Base-by-base conservation (phyloP, 257 asterid species). In the Rubia yunnanensis region DNA sequence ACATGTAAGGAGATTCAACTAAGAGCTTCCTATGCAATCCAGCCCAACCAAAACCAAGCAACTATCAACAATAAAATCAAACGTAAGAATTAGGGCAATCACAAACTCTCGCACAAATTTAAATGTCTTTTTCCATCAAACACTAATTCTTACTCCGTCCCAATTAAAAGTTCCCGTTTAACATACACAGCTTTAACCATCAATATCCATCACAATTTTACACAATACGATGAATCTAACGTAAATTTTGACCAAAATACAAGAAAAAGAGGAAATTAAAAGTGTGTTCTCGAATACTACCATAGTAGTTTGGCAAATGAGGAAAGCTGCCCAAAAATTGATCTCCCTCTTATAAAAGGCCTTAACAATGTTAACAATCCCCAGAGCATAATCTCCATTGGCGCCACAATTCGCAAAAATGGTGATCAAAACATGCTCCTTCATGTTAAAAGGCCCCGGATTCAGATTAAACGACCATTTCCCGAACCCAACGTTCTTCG, bases 11-110 rank as follows among this genome's bases (percentile, higher is more conserved):
- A 14, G 94, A 84, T 50, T 88, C 94, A 41, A 88, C 88, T 7
- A 88, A 71, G 9, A 76, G 57, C 41, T 66, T 70, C 72, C 96
- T 69, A 35, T 79, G 83, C 49, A 86, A 3, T 5, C 96, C 94
- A 18, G 96, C 96, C 96, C 96, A 88, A 0, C 96, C 89, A 63
- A 85, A 88, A 7, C 94, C 94, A 49, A 88, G 83, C 85, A 88
- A 38, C 96, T 87, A 71, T 31, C 18, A 35, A 9, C 13, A 65
- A 60, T 48, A 17, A 17, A 3, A 4, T 0, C 39, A 48, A 6
- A 50, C 5, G 4, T 5, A 50, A 50, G 4, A 4, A 15, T 48
- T 48, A 17, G 2, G 48, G 13, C 48, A 38, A 38, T 9, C 46
- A 9, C 46, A 0, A 0, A 9, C n/a, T n/a, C n/a, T n/a, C n/a